phyloP scores from a whole-genome alignment of 2,329 filamentous ascomycete species.

The Aspergillus novoparasiticus region DNA sequence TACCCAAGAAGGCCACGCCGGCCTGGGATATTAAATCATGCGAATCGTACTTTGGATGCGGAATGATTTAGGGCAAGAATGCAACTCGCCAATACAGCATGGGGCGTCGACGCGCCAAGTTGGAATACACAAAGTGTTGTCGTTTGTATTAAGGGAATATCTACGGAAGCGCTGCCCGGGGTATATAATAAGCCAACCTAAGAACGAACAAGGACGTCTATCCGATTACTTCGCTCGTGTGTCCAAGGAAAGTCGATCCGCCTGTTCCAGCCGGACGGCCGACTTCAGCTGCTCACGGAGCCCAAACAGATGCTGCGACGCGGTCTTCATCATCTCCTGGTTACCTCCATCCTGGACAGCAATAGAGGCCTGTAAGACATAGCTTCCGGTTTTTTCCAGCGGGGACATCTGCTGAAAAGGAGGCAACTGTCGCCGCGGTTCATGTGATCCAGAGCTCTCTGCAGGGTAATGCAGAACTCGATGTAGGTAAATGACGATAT shows the following conservation, averaged over 20 bases:
- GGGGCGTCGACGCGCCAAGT: neutral
- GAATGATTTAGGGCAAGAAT: neutral
- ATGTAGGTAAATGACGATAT: slow-evolving; percentile 59
- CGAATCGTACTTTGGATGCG: neutral
- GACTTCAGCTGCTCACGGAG: slow-evolving; percentile 59
- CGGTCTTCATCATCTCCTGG: slow-evolving; percentile 56
- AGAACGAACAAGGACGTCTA: slow-evolving; percentile 10
- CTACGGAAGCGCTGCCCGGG: slow-evolving; percentile 12
- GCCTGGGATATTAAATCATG: neutral
- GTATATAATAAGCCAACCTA: slow-evolving; percentile 23
- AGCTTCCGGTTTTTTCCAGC: slow-evolving; percentile 59
- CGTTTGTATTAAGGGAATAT: neutral
- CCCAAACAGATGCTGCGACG: slow-evolving; percentile 56
- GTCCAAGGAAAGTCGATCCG: slow-evolving; percentile 62
- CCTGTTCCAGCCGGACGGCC: slow-evolving; percentile 58
- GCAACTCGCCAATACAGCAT: neutral
- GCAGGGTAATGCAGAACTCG: slow-evolving; percentile 54
- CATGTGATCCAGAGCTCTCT: slow-evolving; percentile 31
- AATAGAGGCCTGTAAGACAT: slow-evolving; percentile 61
- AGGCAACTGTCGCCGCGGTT: slow-evolving; percentile 45
- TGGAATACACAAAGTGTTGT: neutral
- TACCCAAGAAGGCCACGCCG: neutral
- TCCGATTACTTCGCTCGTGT: slow-evolving; percentile 57
- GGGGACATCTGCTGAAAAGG: slow-evolving; percentile 49
- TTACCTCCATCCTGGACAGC: slow-evolving; percentile 59